Evolutionary conservation across 2,329 filamentous ascomycete genomes (phyloP).

Genomic region (Mycosphaerelloides madeirae): DNA sequence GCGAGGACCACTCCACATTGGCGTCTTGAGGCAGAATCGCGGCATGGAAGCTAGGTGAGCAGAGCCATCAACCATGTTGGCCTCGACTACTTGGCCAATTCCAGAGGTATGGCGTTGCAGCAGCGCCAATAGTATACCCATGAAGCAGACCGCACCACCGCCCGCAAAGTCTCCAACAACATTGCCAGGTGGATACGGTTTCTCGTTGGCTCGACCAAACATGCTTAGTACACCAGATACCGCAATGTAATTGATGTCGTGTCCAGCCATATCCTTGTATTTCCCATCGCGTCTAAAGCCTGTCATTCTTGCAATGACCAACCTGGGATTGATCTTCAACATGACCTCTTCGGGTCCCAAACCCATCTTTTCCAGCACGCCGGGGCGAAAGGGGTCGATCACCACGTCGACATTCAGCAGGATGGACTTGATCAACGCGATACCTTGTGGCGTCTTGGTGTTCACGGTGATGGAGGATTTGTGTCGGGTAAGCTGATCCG

Average conservation of each 20-base stretch:
- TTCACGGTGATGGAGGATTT: constrained; percentile 78
- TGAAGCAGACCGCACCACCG: constrained; percentile 74
- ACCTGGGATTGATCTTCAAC: constrained; percentile 61
- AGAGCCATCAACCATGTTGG: constrained; percentile 92
- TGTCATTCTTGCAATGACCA: constrained; percentile 82
- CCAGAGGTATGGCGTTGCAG: constrained; percentile 60
- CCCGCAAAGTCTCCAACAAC: constrained; percentile 88
- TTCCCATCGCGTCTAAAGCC: constrained; percentile 84
- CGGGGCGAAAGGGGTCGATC: constrained; percentile 90
- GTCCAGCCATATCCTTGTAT: constrained; percentile 83
- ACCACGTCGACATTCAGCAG: constrained; percentile 65
- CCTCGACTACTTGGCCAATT: constrained; percentile 81
- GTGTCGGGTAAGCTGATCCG: constrained; percentile 71
- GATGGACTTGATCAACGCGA: constrained; percentile 63
- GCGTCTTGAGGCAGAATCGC: constrained; percentile 60
- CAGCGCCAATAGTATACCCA: constrained; percentile 77
- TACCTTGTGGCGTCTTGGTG: constrained; percentile 63
- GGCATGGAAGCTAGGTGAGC: constrained; percentile 76
- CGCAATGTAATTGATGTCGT: constrained; percentile 95
- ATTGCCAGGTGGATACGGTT: constrained; percentile 75
- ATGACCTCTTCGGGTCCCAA: constrained; percentile 66
- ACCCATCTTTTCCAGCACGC: constrained; percentile 79
- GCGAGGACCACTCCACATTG: constrained; percentile 58
- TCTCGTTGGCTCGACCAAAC: constrained; percentile 64
- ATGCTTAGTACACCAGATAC: constrained; percentile 74